phyloP scores from a whole-genome alignment of 352 stramenopile species.

The Pythium myriotylum region DNA sequence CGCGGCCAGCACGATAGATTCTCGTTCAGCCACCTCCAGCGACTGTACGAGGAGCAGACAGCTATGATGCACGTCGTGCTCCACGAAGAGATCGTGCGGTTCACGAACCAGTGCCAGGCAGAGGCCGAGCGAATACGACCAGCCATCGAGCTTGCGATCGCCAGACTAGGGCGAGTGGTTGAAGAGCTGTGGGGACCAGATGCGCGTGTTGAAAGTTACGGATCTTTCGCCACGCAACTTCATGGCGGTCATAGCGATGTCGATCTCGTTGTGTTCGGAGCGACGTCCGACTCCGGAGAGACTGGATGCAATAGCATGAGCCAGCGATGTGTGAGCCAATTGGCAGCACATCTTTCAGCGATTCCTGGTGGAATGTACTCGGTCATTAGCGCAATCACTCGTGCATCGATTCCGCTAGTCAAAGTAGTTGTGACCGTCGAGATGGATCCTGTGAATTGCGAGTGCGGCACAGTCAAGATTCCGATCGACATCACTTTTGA shows the following conservation, averaged over 20 bases:
- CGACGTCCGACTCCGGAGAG: slow-evolving; percentile 20
- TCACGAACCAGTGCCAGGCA: slow-evolving; percentile 48
- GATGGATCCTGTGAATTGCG: background rate
- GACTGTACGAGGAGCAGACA: slow-evolving; percentile 82
- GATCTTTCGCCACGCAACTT: slow-evolving; percentile 73
- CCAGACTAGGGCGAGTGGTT: slow-evolving; percentile 47
- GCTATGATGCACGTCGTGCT: slow-evolving; percentile 76
- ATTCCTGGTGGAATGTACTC: slow-evolving; percentile 18
- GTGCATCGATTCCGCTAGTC: slow-evolving; percentile 72
- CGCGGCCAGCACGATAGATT: slow-evolving; percentile 38
- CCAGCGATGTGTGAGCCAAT: slow-evolving; percentile 55
- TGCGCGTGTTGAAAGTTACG: slow-evolving; percentile 66
- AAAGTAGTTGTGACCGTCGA: slow-evolving; percentile 66
- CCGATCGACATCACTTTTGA: slow-evolving; percentile 88
- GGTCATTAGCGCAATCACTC: slow-evolving; percentile 72
- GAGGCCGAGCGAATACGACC: slow-evolving; percentile 37
- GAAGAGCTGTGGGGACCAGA: slow-evolving; percentile 47
- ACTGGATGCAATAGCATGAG: background rate
- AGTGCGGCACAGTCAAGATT: slow-evolving; percentile 33
- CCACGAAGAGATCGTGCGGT: slow-evolving; percentile 77
- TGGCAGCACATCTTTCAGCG: slow-evolving; percentile 31
- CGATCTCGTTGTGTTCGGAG: slow-evolving; percentile 79
- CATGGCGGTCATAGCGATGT: slow-evolving; percentile 72
- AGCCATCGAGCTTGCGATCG: slow-evolving; percentile 60
- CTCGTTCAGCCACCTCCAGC: slow-evolving; percentile 69